A percentile compares a stretch with the other conserved stretches of the same genome.
Evolutionary conservation across 176 grass and related monocot genomes (phyloP).

Genomic region (Oryza glaberrima): DNA sequence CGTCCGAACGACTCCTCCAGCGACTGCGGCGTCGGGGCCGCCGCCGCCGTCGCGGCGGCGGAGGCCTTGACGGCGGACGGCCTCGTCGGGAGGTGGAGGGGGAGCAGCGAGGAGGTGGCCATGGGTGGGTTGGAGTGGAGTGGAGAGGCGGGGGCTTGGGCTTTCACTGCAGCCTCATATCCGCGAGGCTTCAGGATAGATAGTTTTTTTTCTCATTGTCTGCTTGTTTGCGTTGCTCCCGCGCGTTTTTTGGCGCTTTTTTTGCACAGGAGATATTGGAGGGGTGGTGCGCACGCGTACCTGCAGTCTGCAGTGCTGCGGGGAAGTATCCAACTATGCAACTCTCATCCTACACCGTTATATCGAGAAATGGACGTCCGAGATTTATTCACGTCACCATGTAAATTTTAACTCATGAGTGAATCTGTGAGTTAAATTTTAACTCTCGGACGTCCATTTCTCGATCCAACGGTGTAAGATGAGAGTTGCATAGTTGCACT

Average conservation of each 20-base stretch:
- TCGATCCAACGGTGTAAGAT: too few relatives aligned
- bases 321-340: too few relatives aligned
- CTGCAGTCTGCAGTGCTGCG: too few relatives aligned
- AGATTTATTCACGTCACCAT: too few relatives aligned
- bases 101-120: conserved; percentile 78
- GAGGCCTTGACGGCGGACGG: conserved; percentile 38
- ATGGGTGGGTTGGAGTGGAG: conserved; percentile 43
- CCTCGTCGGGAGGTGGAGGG: conserved; percentile 62
- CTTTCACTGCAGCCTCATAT: conserved; percentile 70
- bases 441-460: too few relatives aligned
- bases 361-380: too few relatives aligned
- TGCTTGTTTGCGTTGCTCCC: background rate
- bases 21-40: conserved; percentile 35
- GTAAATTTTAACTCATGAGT: too few relatives aligned
- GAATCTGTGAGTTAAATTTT: too few relatives aligned
- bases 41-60: background rate
- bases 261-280: conserved; percentile 3
- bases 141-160: conserved; percentile 18
- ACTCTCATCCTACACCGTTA: too few relatives aligned
- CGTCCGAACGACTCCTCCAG: conserved; percentile 88
- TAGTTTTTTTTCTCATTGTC: conserved; percentile 17
- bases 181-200: conserved; percentile 54
- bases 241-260: background rate
- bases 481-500: too few relatives aligned
- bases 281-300: background rate